Conservation (phyloP, 2,329 filamentous ascomycete species). For the Coniella lustricola region DNA sequence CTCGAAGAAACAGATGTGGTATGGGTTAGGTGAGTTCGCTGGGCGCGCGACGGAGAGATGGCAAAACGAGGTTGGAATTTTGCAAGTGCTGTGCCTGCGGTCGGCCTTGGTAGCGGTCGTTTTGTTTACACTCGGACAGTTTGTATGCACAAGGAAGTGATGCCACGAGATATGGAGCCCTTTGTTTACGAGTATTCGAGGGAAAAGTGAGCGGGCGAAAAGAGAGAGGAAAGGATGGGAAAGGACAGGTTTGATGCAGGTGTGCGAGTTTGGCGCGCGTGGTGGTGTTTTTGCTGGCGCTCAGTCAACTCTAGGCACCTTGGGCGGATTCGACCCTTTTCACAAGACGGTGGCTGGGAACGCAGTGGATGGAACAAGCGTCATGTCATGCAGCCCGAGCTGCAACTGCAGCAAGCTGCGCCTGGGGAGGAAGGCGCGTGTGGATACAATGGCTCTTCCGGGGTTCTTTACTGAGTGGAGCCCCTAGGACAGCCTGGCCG, state of each 20-base stretch:
- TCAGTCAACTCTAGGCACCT: no score
- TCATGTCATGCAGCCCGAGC: slow-evolving; percentile 3
- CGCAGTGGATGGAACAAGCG: not conserved
- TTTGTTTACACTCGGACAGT: no score
- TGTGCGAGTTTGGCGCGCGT: slow-evolving; percentile 1
- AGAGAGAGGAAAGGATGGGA: not conserved
- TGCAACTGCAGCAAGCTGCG: not conserved
- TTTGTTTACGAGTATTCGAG: not conserved
- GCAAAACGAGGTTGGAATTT: not conserved
- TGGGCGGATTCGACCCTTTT: slow-evolving; percentile 16
- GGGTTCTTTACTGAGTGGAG: not conserved
- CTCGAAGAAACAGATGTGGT: no score
- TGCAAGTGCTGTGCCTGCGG: no score
- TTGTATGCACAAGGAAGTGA: not conserved
- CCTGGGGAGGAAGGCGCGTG: not conserved
- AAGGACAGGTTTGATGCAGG: slow-evolving; percentile 6
- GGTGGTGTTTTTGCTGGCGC: not conserved
- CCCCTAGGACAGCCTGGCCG: not conserved
- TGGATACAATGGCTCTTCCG: not conserved
- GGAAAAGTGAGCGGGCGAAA: not conserved
- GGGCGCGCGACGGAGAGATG: slow-evolving; percentile 1
- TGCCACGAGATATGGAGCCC: not conserved
- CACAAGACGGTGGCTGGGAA: slow-evolving; percentile 11
- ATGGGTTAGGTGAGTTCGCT: not conserved
- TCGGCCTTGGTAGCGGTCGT: no score